Evolutionary conservation across 306 rosid species (phyloP), one percentile per base, ranked within the genome.

Genomic region (Carpinus viminea): DNA sequence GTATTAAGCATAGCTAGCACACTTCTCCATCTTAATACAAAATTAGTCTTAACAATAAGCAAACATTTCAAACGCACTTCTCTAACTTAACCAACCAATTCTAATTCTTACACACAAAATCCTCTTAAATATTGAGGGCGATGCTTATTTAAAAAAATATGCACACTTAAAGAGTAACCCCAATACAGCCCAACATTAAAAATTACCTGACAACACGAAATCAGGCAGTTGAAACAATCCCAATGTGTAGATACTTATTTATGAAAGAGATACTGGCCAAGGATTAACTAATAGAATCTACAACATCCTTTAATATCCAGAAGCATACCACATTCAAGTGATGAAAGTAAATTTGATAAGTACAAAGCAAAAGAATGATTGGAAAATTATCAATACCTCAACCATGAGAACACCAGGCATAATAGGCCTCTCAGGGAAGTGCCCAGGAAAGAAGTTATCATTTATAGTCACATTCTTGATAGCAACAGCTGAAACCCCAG

Each of bases 391-490:
- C 48, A 46, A 48, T 81, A 94, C 98, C 98, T 94, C 98, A 81
- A 94, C 83, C 93, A 90, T 89, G 68, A 94, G 96, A 87, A 94
- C 98, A 72, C 98, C 97, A 56, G 98, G 98, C 96, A 95, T 93
- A 59, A 93, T 95, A 3, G 99, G 99, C 76, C 96, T 90, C 74
- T 89, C 99, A 0, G 98, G 99, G 73, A 95, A 95, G 84, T 95
- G 99, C 31, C 99, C 99, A n/a, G 97, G 93, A 80, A 95, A 95
- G 78, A 91, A 95, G 81, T 90, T 91, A 59, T 95, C 99, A 82
- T 93, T 95, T 31, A 95, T 95, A 0, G 98, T 93, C 5, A 88
- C 89, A 66, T 88, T 88, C 89, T 88, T 88, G 34, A 88, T 88
- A 20, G 77, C 91, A 13, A 88, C 91, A 5, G 86, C 88, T 70